Evolutionary conservation across 108 stramenopile genomes (phyloP), one percentile per base, ranked within the genome.

Genomic region (Cylindrotheca closterium): DNA sequence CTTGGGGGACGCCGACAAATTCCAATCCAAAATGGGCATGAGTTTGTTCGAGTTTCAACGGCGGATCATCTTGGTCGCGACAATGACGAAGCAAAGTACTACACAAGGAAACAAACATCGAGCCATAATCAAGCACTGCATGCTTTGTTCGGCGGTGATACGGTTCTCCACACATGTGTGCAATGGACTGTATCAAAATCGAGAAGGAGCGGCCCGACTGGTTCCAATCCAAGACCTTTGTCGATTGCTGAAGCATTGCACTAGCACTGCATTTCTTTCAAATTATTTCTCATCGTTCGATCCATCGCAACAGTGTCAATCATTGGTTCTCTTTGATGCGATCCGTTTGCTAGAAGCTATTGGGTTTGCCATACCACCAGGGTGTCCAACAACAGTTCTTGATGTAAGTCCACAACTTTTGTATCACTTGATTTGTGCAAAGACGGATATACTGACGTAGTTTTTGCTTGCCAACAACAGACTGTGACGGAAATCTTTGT

Each of bases 261-360:
- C 37, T 42, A 15, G 37, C 7, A 42, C 7, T 10, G 37, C 37
- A 15, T 42, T 42, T 42, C 37, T 42, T 42, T 15, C 37, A 42
- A 15, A 15, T 15, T n/a, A n/a, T n/a, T n/a, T n/a, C n/a, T n/a
- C n/a, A n/a, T n/a, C n/a, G n/a, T n/a, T n/a, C n/a, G n/a, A n/a
- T n/a, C n/a, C n/a, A n/a, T n/a, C n/a, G n/a, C n/a, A 42, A 10
- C 37, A 42, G 15, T 42, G 15, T 15, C 37, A 15, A 42, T 42
- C 37, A 7, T 10, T 15, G 15, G 7, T 64, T 21, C 33, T 64
- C 15, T 37, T 64, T 18, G 45, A 28, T 19, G 51, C 48, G 1
- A 64, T 64, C 21, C 4, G 19, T 37, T 23, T 64, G 24, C 34
- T 64, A 1, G 51, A 51, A 18, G 30, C 63, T 7, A 33, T 64